Percentiles rank a stretch among this genome's conserved stretches.
These are phyloP conservation scores for Atalantia buxifolia DNA, from an alignment of 345 rosid genomes.

Conservation along the genomic window DNA sequence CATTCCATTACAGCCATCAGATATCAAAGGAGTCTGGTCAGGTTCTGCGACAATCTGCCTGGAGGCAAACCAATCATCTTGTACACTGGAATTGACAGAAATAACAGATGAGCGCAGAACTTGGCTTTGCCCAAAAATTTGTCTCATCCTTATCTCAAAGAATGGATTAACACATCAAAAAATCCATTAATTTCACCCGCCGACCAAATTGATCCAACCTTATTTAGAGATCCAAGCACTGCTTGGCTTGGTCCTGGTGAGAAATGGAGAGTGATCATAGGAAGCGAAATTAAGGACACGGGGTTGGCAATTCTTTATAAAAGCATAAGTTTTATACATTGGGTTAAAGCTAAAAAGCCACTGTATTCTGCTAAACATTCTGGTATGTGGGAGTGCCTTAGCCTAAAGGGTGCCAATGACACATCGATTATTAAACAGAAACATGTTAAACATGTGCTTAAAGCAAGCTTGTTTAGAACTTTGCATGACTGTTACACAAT, in stretches of 20 bases:
- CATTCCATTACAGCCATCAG: conserved; percentile 17
- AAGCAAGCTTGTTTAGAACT: too few relatives aligned
- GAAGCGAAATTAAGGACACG: conserved; percentile 13
- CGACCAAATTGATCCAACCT: conserved; percentile 18
- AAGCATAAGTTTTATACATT: conserved; percentile 38
- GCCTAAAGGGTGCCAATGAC: conserved; percentile 31
- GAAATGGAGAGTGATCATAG: conserved; percentile 38
- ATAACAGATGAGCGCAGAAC: conserved; percentile 52
- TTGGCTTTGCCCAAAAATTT: conserved; percentile 55
- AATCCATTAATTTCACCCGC: conserved; percentile 61
- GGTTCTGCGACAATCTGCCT: conserved; percentile 66
- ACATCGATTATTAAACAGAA: conserved; percentile 14
- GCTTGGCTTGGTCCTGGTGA: conserved; percentile 40
- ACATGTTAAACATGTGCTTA: too few relatives aligned
- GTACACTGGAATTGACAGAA: conserved; percentile 55
- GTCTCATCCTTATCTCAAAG: conserved; percentile 56
- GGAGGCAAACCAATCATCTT: conserved; percentile 51
- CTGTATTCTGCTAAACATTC: conserved; percentile 29
- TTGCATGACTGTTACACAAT: too few relatives aligned
- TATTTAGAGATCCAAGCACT: conserved; percentile 2
- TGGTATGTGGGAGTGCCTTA: conserved; percentile 62
- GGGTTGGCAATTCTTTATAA: conserved; percentile 38
- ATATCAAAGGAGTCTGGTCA: conserved; percentile 71
- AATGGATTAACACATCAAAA: conserved; percentile 58
- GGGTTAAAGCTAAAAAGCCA: conserved; percentile 33